Conservation (phyloP, 2,329 filamentous ascomycete species). For the Coleophoma crateriformis region DNA sequence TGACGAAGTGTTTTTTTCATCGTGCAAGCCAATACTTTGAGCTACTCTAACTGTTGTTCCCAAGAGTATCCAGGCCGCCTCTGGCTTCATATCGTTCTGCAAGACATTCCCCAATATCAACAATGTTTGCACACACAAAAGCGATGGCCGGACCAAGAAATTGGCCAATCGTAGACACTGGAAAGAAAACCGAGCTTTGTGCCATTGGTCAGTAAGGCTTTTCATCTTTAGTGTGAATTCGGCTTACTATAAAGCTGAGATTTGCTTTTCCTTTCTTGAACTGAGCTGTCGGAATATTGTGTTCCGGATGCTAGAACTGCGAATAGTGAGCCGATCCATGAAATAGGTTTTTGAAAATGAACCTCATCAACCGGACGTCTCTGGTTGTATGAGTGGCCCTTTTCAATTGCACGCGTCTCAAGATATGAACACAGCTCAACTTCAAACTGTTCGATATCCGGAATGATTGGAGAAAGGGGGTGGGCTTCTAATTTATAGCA, state of each 20-base stretch:
- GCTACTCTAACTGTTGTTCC: slow-evolving; percentile 58
- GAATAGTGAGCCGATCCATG: slow-evolving; percentile 56
- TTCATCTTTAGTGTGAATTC: not conserved
- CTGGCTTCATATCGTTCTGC: slow-evolving; percentile 61
- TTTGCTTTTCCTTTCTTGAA: not conserved
- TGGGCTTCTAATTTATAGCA: slow-evolving; percentile 59
- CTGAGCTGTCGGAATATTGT: slow-evolving; percentile 53
- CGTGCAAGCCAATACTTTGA: slow-evolving; percentile 54
- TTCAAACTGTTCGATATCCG: slow-evolving; percentile 57
- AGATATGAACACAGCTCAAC: slow-evolving; percentile 56
- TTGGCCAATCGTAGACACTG: slow-evolving; percentile 56
- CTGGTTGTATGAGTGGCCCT: not conserved
- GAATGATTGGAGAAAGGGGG: slow-evolving; percentile 59
- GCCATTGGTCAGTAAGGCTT: slow-evolving; percentile 38
- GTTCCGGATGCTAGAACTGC: slow-evolving; percentile 56
- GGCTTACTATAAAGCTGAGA: too few species aligned
- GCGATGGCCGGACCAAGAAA: slow-evolving; percentile 53
- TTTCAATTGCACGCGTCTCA: slow-evolving; percentile 48
- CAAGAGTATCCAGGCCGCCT: slow-evolving; percentile 57
- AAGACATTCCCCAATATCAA: slow-evolving; percentile 55
- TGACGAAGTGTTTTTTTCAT: not conserved
- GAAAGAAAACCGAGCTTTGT: slow-evolving; percentile 56
- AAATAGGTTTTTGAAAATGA: not conserved
- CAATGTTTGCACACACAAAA: slow-evolving; percentile 57
- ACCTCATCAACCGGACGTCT: not conserved